phyloP scores from a whole-genome alignment of 2,329 filamentous ascomycete genomes.

The Monilinia laxa region DNA sequence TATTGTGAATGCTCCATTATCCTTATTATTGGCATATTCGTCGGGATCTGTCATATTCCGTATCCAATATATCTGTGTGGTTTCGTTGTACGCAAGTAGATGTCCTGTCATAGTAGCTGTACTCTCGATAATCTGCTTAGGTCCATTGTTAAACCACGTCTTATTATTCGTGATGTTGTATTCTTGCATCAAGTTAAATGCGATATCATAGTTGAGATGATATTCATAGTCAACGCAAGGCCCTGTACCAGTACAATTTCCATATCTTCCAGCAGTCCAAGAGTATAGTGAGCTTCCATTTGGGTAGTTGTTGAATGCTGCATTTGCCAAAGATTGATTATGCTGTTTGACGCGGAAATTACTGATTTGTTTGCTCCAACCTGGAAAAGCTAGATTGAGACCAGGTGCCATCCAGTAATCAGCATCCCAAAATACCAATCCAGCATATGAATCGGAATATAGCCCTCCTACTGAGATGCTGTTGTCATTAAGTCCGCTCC shows the following conservation, averaged over 20 bases:
- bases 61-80: constrained; percentile 49
- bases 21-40: constrained; percentile 43
- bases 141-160: constrained; percentile 42
- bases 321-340: constrained; percentile 59
- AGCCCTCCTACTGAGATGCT: constrained; percentile 69
- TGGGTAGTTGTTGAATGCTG: constrained; percentile 59
- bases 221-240: constrained; percentile 72
- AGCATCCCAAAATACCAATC: constrained; percentile 48
- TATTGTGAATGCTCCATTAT: constrained; percentile 68
- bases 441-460: constrained; percentile 65
- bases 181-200: constrained; percentile 45
- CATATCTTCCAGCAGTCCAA: constrained; percentile 66
- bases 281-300: constrained; percentile 60
- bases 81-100: constrained; percentile 58
- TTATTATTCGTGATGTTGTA: constrained; percentile 41
- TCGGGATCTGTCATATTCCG: constrained; percentile 69
- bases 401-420: constrained; percentile 52
- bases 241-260: constrained; percentile 64
- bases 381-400: constrained; percentile 61
- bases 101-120: constrained; percentile 62
- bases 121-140: constrained; percentile 64
- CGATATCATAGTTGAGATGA: constrained; percentile 69
- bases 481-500: constrained; percentile 57
- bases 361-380: constrained; percentile 60
- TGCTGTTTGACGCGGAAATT: constrained; percentile 62